phyloP scores from a whole-genome alignment of 768 basidiomycete species.

The Tephrocybe rancida region DNA sequence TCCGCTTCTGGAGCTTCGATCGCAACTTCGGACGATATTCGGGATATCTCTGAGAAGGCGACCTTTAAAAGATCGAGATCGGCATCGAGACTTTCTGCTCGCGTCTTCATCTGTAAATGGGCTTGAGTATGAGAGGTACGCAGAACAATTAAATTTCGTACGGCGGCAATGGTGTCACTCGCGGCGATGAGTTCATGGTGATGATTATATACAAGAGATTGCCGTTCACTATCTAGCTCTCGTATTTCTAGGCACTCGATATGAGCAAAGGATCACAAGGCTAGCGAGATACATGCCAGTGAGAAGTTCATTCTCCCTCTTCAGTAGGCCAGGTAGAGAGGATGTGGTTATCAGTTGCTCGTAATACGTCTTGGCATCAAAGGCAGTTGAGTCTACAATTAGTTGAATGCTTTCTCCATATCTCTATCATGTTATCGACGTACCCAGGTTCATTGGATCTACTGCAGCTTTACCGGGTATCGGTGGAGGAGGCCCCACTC shows the following conservation, averaged over 20 bases:
- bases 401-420: background rate
- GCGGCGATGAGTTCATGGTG: constrained; percentile 95
- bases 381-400: constrained; percentile 70
- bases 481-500: constrained; percentile 70
- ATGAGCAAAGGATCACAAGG: background rate
- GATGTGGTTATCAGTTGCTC: constrained; percentile 85
- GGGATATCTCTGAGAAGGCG: constrained; percentile 87
- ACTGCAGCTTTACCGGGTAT: constrained; percentile 54
- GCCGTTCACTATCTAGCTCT: constrained; percentile 84
- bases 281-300: constrained; percentile 46
- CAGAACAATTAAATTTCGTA: constrained; percentile 33
- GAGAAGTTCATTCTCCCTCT: constrained; percentile 81
- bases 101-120: constrained; percentile 73
- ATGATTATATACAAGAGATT: constrained; percentile 92
- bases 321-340: constrained; percentile 71
- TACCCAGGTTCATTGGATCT: constrained; percentile 86
- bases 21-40: constrained; percentile 70
- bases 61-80: constrained; percentile 80
- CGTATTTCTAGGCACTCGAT: constrained; percentile 69
- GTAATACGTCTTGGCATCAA: constrained; percentile 84
- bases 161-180: constrained; percentile 87
- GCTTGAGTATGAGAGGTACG: background rate
- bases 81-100: constrained; percentile 70
- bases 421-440: constrained; percentile 18
- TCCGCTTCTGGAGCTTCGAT: constrained; percentile 37